Percentiles rank a stretch among this genome's conserved stretches.
Evolutionary conservation across 441 rosid genomes (phyloP).

Genomic region (Eruca vesicaria): DNA sequence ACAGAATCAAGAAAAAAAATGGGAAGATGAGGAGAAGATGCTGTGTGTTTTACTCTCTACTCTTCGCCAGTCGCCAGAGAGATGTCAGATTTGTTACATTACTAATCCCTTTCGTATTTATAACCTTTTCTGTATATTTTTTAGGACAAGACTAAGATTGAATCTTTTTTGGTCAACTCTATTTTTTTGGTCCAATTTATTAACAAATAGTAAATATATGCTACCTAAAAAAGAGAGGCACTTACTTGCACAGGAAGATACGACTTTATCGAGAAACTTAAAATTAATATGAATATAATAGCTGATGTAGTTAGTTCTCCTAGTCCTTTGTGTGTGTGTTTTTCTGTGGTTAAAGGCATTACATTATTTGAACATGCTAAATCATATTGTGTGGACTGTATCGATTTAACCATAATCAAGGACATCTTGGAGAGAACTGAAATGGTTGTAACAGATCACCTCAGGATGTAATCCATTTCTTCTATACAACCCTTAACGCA

Average conservation of each 20-base stretch:
- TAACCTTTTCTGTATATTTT: not conserved
- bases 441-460: not conserved
- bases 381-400: not conserved
- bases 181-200: too few species aligned
- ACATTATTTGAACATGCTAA: not conserved
- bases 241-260: not conserved
- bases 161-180: not conserved
- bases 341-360: not conserved
- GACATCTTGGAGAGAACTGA: not conserved
- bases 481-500: not conserved
- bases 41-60: not conserved
- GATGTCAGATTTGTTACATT: not conserved
- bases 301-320: too few species aligned
- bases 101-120: not conserved
- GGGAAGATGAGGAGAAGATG: not conserved
- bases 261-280: not conserved
- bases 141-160: too few species aligned
- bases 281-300: not conserved
- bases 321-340: not conserved
- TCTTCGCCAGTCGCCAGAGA: not conserved
- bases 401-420: not conserved
- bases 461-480: not conserved
- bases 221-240: not conserved
- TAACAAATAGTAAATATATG: not conserved
- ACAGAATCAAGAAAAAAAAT: not conserved